Percentiles rank a stretch among this genome's conserved stretches.
Evolutionary conservation across 2,329 filamentous ascomycete species (phyloP).

Genomic region (Diaporthe vaccinii): DNA sequence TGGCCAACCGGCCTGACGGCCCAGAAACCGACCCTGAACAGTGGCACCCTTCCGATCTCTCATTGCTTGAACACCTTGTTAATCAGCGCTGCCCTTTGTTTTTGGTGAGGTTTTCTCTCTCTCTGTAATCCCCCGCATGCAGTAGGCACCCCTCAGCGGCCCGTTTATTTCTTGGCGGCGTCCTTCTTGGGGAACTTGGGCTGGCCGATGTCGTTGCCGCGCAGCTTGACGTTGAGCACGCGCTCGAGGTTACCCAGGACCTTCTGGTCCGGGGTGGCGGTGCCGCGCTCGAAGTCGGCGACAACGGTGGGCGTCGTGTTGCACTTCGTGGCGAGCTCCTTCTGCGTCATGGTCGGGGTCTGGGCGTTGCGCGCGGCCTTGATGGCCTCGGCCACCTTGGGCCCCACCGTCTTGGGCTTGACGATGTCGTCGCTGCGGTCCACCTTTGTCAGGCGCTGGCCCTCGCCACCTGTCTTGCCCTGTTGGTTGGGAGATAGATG

Average conservation of each 20-base stretch:
- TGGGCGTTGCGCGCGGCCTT: constrained; percentile 82
- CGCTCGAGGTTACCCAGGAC: constrained; percentile 83
- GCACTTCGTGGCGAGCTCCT: constrained; percentile 86
- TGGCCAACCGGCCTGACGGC: not conserved
- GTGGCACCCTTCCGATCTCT: not conserved
- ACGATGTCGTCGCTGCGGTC: constrained; percentile 98
- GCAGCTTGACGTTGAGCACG: constrained; percentile 88
- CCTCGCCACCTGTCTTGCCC: constrained; percentile 70
- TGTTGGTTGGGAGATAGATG: constrained; percentile 55
- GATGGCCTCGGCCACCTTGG: constrained; percentile 86
- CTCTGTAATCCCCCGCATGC: not conserved
- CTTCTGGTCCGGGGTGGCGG: constrained; percentile 85
- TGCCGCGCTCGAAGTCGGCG: constrained; percentile 87
- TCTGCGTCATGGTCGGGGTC: constrained; percentile 97
- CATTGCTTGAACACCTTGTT: not conserved
- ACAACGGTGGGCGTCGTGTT: constrained; percentile 87
- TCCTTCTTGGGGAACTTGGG: constrained; percentile 70
- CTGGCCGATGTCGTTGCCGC: constrained; percentile 86
- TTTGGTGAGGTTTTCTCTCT: not conserved
- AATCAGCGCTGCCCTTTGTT: not conserved
- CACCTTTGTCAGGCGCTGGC: constrained; percentile 97
- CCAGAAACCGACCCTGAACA: not conserved
- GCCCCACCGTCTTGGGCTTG: constrained; percentile 92
- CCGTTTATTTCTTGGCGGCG: constrained; percentile 46
- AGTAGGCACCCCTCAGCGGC: not conserved